These are phyloP conservation scores for Myriosclerotinia curreyana DNA, from an alignment of 2,329 filamentous ascomycete species.

Conservation along the genomic window DNA sequence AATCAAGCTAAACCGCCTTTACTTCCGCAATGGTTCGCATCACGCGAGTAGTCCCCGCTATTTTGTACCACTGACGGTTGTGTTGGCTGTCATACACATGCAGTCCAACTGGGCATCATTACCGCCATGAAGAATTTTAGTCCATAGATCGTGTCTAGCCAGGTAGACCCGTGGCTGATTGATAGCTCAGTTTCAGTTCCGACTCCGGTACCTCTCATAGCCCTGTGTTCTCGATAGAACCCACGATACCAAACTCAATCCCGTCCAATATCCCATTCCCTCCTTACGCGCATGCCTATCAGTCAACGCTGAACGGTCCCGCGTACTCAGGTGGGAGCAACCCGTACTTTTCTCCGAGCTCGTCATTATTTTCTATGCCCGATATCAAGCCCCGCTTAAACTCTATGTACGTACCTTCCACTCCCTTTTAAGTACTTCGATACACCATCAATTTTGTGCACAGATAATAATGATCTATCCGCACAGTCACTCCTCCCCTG, in stretches of 20 bases:
- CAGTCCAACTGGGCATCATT: conserved; percentile 35
- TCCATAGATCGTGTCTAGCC: conserved; percentile 27
- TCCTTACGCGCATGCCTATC: conserved; percentile 37
- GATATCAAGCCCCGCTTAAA: conserved; percentile 39
- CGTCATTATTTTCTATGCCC: conserved; percentile 38
- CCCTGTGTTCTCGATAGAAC: conserved; percentile 39
- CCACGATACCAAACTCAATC: conserved; percentile 34
- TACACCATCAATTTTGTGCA: conserved; percentile 27
- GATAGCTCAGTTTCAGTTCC: conserved; percentile 37
- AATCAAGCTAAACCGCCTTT: conserved; percentile 28
- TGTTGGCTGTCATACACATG: conserved; percentile 37
- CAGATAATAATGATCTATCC: conserved; percentile 36
- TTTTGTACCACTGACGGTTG: conserved; percentile 32
- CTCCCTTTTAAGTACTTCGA: conserved; percentile 26
- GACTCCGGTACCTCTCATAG: conserved; percentile 38
- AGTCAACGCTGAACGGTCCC: conserved; percentile 35
- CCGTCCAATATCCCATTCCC: conserved; percentile 36
- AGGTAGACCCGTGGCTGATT: conserved; percentile 36
- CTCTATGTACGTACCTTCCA: conserved; percentile 36
- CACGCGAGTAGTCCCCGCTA: conserved; percentile 37
- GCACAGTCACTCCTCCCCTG: conserved; percentile 35
- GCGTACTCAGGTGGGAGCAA: conserved; percentile 36
- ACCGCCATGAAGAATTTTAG: conserved; percentile 23
- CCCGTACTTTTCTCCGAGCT: conserved; percentile 35
- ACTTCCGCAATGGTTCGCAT: conserved; percentile 31